Conservation (phyloP, 805 yeast genomes). For the Yamadazyma laniorum region DNA sequence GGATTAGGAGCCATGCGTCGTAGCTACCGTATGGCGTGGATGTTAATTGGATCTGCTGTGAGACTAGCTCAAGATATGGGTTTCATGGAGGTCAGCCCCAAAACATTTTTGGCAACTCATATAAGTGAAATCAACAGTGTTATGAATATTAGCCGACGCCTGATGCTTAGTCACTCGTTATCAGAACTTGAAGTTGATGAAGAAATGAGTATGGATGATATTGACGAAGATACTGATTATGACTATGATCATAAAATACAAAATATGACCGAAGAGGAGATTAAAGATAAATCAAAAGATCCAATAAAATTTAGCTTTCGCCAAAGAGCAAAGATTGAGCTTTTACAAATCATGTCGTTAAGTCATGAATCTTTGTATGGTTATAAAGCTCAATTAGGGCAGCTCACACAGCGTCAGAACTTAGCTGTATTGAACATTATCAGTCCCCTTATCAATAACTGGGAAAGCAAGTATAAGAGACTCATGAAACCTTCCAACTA, state of each 20-base stretch:
- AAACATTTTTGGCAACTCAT: constrained; percentile 80
- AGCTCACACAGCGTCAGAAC: constrained; percentile 59
- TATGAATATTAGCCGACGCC: constrained; percentile 73
- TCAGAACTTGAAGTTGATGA: constrained; percentile 61
- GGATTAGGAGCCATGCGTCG: constrained; percentile 85
- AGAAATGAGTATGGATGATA: constrained; percentile 39
- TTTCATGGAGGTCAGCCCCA: constrained; percentile 67
- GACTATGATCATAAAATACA: constrained; percentile 23
- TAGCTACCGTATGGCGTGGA: constrained; percentile 90
- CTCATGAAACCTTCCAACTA: constrained; percentile 51
- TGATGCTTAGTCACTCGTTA: constrained; percentile 72
- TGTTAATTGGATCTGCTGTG: constrained; percentile 85
- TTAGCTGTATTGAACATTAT: constrained; percentile 69
- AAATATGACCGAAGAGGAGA: constrained; percentile 33
- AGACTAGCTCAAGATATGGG: constrained; percentile 86
- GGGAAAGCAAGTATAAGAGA: constrained; percentile 66
- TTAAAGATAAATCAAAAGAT: constrained; percentile 23
- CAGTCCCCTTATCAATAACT: constrained; percentile 72
- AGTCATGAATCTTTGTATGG: constrained; percentile 84
- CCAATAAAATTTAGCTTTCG: constrained; percentile 52
- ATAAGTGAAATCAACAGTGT: constrained; percentile 80
- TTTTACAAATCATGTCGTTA: constrained; percentile 72
- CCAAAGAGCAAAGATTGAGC: constrained; percentile 78
- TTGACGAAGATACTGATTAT: constrained; percentile 20
- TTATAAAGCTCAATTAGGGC: constrained; percentile 52